phyloP scores from a whole-genome alignment of 176 grass and related monocot genomes.

The Rhynchospora tenuis region DNA sequence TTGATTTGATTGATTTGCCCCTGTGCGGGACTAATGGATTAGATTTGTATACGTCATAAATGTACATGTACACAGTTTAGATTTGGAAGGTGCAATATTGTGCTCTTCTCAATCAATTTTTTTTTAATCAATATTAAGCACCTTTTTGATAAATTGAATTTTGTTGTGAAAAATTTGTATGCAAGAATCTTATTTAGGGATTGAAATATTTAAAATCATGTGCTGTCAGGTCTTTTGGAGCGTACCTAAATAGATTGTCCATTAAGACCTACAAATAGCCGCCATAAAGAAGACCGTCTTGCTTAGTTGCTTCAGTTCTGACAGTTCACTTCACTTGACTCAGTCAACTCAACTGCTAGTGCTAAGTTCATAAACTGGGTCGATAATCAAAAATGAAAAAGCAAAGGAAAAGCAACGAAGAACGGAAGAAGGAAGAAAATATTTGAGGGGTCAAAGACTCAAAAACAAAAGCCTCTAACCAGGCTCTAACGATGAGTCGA shows the following conservation, averaged over 20 bases:
- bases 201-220: too few species aligned
- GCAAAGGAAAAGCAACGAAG: not conserved
- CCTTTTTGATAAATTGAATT: not conserved
- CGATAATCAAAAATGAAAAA: not conserved
- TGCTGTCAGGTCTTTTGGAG: too few species aligned
- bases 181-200: too few species aligned
- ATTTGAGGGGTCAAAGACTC: not conserved
- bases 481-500: not conserved
- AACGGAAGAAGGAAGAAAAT: not conserved
- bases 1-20: slow-evolving; percentile 8
- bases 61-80: slow-evolving; percentile 15
- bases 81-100: not conserved
- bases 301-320: not conserved
- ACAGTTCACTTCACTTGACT: not conserved
- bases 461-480: not conserved
- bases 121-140: not conserved
- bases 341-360: not conserved
- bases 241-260: not conserved
- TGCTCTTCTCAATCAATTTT: slow-evolving; percentile 1
- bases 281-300: not conserved
- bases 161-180: not conserved
- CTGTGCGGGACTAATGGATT: not conserved
- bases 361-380: not conserved
- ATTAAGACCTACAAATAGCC: not conserved
- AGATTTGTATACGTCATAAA: not conserved